Evolutionary conservation across 148 eudicot genomes (phyloP), one percentile per base, ranked within the genome.

Genomic region (Vaccinium darrowii): DNA sequence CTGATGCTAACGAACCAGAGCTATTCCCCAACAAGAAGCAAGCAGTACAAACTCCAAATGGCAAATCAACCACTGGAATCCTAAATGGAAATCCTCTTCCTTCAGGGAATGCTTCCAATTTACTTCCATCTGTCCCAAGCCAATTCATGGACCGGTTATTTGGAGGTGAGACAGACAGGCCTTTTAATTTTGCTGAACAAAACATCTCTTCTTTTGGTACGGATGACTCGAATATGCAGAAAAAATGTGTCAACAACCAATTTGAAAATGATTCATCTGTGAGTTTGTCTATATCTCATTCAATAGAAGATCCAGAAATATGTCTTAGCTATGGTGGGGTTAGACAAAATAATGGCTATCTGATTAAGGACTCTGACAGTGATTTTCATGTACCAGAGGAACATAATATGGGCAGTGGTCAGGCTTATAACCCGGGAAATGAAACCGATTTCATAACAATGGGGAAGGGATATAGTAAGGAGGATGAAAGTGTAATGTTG

Each of bases 11-110:
- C 76, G 92, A 90, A 84, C 85, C 89, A 7, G 91, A 91, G 82
- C 75, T 87, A 49, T 90, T 91, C 82, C 92, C 92, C 58, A 91
- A 87, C 88, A 91, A 91, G 79, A 91, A 89, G 86, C 93, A 90
- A 85, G 90, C 91, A 6, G 58, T 87, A 47, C 84, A 87, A 83
- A 47, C 80, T 85, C 79, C 92, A 81, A 73, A 63, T 76, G 76
- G 83, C 87, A 88, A 88, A 81, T 71, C 80, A 3, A 82, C 83
- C 12, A 62, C 92, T 14, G 91, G 63, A 84, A 80, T 87, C 52
- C 8, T 78, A 51, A 76, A 63, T 74, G 56, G 90, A 1, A 84
- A 69, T 27, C 43, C 74, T 69, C 43, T 82, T 74, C 43, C 84
- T 76, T 90, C 90, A 89, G 93, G 87, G 51, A 86, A 19, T 85